Percentiles rank a stretch among this genome's conserved stretches.
These are phyloP conservation scores for Hemileia vastatrix DNA, from an alignment of 1,284 basidiomycete species.

Conservation along the genomic window DNA sequence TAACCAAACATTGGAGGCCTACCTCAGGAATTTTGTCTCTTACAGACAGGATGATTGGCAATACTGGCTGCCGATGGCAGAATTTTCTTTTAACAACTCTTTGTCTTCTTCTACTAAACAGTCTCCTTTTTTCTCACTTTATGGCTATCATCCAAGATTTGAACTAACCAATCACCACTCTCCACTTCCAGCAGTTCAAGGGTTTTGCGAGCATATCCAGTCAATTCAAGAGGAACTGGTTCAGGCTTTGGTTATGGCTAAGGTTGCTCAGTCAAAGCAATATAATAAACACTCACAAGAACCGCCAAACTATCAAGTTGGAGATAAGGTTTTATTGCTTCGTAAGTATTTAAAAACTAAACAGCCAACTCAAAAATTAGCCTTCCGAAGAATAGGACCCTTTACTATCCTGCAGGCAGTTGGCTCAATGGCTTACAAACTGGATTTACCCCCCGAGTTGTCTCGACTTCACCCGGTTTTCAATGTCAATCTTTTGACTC, in stretches of 20 bases:
- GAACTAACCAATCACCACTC: not conserved
- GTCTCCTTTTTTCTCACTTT: slow-evolving; percentile 10
- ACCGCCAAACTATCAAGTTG: not conserved
- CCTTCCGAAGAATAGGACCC: not conserved
- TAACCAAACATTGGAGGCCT: not conserved
- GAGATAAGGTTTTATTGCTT: not conserved
- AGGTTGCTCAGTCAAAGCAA: not conserved
- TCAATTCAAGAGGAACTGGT: not conserved
- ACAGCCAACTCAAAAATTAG: not conserved
- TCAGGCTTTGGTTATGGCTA: not conserved
- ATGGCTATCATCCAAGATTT: slow-evolving; percentile 3
- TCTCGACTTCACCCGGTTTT: slow-evolving; percentile 6
- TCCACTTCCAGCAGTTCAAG: not conserved
- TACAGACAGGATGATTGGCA: not conserved
- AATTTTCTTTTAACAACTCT: slow-evolving; percentile 15
- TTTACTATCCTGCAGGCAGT: not conserved
- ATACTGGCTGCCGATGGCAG: not conserved
- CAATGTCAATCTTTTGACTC: slow-evolving; percentile 1
- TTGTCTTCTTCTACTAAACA: not conserved
- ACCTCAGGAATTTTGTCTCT: not conserved
- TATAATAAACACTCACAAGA: not conserved
- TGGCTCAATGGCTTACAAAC: not conserved
- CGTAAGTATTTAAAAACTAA: not conserved
- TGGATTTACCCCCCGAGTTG: not conserved
- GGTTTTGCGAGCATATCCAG: not conserved